A percentile compares a stretch with the other conserved stretches of the same genome.
phyloP scores from a whole-genome alignment of 75 land plant species.

The Cupressus sempervirens region DNA sequence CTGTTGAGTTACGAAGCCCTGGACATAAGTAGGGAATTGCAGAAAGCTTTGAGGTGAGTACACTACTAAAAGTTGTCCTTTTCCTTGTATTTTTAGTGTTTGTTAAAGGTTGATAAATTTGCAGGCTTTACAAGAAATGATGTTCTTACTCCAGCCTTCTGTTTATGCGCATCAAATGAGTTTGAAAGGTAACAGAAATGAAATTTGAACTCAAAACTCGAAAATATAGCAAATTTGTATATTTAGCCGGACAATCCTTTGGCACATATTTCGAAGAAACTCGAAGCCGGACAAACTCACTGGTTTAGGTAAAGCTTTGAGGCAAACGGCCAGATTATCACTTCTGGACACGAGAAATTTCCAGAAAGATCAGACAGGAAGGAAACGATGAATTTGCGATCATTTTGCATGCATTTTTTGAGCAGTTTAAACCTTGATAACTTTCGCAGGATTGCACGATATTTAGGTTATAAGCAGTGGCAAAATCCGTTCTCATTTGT shows the following conservation, averaged over 20 bases:
- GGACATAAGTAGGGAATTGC: neutral
- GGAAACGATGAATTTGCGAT: too few species aligned
- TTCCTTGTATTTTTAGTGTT: neutral
- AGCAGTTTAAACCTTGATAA: too few species aligned
- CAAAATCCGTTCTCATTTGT: neutral
- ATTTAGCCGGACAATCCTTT: too few species aligned
- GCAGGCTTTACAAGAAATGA: neutral
- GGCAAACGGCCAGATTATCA: too few species aligned
- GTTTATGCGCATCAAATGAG: neutral
- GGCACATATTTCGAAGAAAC: too few species aligned
- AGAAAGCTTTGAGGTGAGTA: neutral
- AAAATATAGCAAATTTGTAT: too few species aligned
- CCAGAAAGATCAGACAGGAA: too few species aligned
- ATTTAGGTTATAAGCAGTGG: neutral
- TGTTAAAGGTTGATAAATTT: neutral
- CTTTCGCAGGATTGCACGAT: neutral
- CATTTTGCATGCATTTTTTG: too few species aligned
- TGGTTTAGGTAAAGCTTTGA: too few species aligned
- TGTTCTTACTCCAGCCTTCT: neutral
- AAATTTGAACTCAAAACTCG: neutral
- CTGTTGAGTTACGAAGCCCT: neutral
- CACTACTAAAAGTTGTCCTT: neutral
- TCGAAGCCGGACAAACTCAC: too few species aligned
- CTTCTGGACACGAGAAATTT: too few species aligned
- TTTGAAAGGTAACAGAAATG: neutral